Conservation (phyloP, 495 filamentous ascomycete species). For the Tuber magnatum region DNA sequence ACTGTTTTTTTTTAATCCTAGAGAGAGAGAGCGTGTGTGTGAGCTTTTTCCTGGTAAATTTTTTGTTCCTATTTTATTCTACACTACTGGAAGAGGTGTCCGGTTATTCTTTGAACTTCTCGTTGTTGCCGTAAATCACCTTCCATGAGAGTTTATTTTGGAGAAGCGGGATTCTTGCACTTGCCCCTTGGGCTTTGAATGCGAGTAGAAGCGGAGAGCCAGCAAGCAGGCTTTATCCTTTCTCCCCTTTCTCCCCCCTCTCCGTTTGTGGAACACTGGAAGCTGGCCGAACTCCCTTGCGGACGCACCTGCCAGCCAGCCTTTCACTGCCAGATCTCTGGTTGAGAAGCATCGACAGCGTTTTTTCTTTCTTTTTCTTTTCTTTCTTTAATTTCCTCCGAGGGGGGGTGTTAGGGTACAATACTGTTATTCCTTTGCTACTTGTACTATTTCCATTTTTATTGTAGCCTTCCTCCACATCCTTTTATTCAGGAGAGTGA, state of each 20-base stretch:
- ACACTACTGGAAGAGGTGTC: background rate
- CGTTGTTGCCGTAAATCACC: background rate
- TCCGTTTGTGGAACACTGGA: slow-evolving; percentile 4
- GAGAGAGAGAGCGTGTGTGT: background rate
- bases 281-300: background rate
- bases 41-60: background rate
- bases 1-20: background rate
- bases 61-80: background rate
- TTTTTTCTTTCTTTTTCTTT: background rate
- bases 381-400: background rate
- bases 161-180: background rate
- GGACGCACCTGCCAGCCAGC: slow-evolving; percentile 2
- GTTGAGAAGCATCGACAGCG: background rate
- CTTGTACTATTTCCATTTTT: slow-evolving; percentile 16
- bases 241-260: background rate
- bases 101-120: background rate
- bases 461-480: slow-evolving; percentile 12
- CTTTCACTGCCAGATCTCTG: slow-evolving; percentile 3
- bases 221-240: background rate
- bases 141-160: background rate
- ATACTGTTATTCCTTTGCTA: slow-evolving; percentile 9
- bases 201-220: background rate
- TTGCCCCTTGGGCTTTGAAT: background rate
- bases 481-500: slow-evolving; percentile 10
- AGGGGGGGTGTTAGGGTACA: background rate